Conservation (phyloP, 2,329 filamentous ascomycete genomes). For the Oidium heveae region DNA sequence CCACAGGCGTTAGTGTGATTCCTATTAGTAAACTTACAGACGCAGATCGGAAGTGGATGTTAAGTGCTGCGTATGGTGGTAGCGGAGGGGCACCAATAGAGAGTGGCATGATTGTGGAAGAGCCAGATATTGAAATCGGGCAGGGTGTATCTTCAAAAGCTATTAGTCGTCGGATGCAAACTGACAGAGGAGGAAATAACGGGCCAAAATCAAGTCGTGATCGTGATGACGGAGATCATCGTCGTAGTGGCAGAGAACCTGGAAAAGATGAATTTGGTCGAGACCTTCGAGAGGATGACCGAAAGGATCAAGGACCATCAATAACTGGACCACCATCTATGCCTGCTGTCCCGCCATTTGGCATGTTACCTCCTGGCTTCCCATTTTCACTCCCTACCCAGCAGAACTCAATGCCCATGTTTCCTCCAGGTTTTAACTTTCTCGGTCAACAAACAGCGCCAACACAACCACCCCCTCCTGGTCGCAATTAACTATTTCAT, state of each 20-base stretch:
- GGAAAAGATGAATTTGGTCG: conserved; percentile 2
- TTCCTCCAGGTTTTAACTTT: conserved; percentile 21
- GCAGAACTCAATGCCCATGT: conserved; percentile 24
- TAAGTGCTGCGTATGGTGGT: conserved; percentile 79
- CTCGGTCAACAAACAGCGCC: conserved; percentile 7
- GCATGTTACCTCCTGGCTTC: conserved; percentile 6
- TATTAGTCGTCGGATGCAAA: conserved; percentile 43
- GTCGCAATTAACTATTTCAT: not conserved
- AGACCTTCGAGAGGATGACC: conserved; percentile 6
- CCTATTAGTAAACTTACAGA: conserved; percentile 84
- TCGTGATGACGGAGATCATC: conserved; percentile 10
- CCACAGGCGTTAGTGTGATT: conserved; percentile 75
- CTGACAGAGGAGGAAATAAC: conserved; percentile 37
- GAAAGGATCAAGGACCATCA: conserved; percentile 2
- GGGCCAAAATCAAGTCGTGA: conserved; percentile 29
- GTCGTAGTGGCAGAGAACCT: not conserved
- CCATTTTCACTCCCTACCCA: conserved; percentile 20
- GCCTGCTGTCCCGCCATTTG: conserved; percentile 9
- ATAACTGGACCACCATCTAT: conserved; percentile 6
- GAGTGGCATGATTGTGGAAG: conserved; percentile 69
- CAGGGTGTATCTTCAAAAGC: conserved; percentile 91
- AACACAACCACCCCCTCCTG: conserved; percentile 10
- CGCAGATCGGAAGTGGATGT: conserved; percentile 90
- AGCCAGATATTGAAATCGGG: conserved; percentile 96
- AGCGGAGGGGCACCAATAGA: conserved; percentile 66